These are phyloP conservation scores for Solanum clarkiae DNA, from an alignment of 257 asterid species.

Conservation along the genomic window DNA sequence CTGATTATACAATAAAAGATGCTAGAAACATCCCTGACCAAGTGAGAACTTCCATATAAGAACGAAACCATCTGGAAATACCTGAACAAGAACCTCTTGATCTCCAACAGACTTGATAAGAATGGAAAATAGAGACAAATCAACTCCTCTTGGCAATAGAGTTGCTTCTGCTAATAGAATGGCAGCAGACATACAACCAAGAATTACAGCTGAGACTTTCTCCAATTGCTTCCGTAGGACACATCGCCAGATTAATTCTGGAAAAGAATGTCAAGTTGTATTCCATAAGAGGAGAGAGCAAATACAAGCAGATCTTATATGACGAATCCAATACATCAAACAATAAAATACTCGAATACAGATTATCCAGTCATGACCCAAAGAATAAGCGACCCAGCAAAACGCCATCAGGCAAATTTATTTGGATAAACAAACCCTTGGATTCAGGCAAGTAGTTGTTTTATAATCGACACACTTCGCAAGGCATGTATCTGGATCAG, in stretches of 20 bases:
- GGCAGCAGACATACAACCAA: slow-evolving; percentile 92
- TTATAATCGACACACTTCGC: neutral
- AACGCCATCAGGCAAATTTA: neutral
- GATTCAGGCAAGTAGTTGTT: neutral
- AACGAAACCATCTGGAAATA: slow-evolving; percentile 11
- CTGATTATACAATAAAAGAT: neutral
- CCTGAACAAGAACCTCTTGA: slow-evolving; percentile 97
- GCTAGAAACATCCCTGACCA: neutral
- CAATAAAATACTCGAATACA: neutral
- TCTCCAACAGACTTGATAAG: slow-evolving; percentile 81
- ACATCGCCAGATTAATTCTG: slow-evolving; percentile 94
- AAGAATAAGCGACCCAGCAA: neutral
- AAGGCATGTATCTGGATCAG: neutral
- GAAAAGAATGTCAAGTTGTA: neutral
- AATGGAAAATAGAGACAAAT: slow-evolving; percentile 83
- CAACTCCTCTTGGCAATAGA: slow-evolving; percentile 89
- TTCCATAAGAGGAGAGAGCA: neutral
- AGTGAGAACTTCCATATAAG: neutral
- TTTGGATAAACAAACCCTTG: neutral
- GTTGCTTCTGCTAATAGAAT: slow-evolving; percentile 97
- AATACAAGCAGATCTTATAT: neutral
- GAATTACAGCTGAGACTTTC: slow-evolving; percentile 60
- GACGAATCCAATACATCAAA: neutral
- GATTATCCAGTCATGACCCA: neutral
- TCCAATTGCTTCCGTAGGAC: slow-evolving; percentile 65